These are phyloP conservation scores for Tricholoma terreum DNA, from an alignment of 768 basidiomycete genomes.

Conservation along the genomic window DNA sequence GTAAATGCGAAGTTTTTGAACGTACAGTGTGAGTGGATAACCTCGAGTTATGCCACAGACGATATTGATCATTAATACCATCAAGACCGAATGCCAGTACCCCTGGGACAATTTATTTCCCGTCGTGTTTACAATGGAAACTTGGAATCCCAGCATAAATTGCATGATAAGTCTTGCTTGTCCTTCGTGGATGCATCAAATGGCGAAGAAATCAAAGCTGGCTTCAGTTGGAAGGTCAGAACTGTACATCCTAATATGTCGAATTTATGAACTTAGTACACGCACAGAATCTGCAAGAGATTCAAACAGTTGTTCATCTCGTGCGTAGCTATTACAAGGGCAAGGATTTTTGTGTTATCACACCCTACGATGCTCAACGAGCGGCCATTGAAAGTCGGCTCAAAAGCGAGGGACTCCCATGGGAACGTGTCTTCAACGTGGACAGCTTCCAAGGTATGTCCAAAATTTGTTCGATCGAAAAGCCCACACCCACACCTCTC, in stretches of 20 bases:
- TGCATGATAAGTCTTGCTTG: slow-evolving; percentile 33
- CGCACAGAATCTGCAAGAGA: slow-evolving; percentile 41
- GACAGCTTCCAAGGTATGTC: slow-evolving; percentile 52
- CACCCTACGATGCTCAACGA: slow-evolving; percentile 54
- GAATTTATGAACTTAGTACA: not conserved
- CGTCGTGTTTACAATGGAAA: slow-evolving; percentile 36
- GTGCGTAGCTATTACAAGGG: slow-evolving; percentile 38
- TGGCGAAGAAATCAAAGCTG: slow-evolving; percentile 34
- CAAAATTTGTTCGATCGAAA: not conserved
- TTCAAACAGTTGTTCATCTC: slow-evolving; percentile 37
- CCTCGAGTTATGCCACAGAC: not conserved
- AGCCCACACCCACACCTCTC: not conserved
- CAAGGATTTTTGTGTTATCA: slow-evolving; percentile 44
- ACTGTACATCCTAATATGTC: not conserved
- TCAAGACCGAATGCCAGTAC: slow-evolving; percentile 50
- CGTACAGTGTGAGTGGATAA: slow-evolving; percentile 39
- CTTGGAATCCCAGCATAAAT: slow-evolving; percentile 37
- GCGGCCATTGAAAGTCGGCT: slow-evolving; percentile 37
- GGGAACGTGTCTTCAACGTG: slow-evolving; percentile 47
- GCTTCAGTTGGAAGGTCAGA: slow-evolving; percentile 44
- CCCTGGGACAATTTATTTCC: slow-evolving; percentile 50
- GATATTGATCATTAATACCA: not conserved
- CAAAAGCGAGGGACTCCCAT: slow-evolving; percentile 32
- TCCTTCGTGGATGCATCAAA: slow-evolving; percentile 42
- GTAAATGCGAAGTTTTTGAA: slow-evolving; percentile 37